phyloP scores from a whole-genome alignment of 2,329 filamentous ascomycete genomes.

The Ascochyta pisi region DNA sequence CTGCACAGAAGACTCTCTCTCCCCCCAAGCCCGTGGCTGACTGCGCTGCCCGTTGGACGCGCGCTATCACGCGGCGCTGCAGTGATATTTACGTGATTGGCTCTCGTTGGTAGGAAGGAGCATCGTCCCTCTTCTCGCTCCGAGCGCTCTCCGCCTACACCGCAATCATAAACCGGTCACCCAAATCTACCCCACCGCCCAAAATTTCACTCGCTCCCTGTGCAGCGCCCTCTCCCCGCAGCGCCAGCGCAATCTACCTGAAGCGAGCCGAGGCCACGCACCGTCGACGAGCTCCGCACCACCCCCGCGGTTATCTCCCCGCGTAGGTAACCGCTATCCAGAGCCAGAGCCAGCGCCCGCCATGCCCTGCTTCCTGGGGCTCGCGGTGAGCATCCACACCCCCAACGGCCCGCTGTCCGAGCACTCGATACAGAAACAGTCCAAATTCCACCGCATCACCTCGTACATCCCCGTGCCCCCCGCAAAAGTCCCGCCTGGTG shows the following conservation, averaged over 20 bases:
- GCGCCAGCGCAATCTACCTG: conserved; percentile 14
- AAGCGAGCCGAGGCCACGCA: conserved; percentile 32
- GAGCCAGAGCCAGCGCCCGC: conserved; percentile 16
- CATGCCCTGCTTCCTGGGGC: conserved; percentile 98
- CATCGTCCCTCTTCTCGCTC: conserved; percentile 18
- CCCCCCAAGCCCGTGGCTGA: conserved; percentile 3
- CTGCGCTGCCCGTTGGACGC: conserved; percentile 8
- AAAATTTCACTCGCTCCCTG: conserved; percentile 23
- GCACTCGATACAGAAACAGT: conserved; percentile 93
- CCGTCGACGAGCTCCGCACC: conserved; percentile 17
- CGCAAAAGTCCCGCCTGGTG: conserved; percentile 72
- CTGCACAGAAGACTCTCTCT: neutral
- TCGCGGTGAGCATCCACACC: conserved; percentile 95
- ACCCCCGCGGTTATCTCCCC: conserved; percentile 29
- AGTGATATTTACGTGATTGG: conserved; percentile 24
- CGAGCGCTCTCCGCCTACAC: conserved; percentile 19
- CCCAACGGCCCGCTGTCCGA: conserved; percentile 82
- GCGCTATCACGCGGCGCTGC: conserved; percentile 19
- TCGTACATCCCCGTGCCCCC: conserved; percentile 96
- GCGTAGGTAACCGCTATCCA: conserved; percentile 12
- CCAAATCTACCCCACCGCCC: conserved; percentile 15
- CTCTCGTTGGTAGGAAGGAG: conserved; percentile 4
- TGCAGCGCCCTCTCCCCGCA: conserved; percentile 17
- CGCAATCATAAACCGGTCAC: conserved; percentile 9
- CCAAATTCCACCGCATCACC: conserved; percentile 88